Percentiles rank a stretch among this genome's conserved stretches.
These are phyloP conservation scores for Sporobolomyces phaffii DNA, from an alignment of 768 basidiomycete species.

Conservation along the genomic window DNA sequence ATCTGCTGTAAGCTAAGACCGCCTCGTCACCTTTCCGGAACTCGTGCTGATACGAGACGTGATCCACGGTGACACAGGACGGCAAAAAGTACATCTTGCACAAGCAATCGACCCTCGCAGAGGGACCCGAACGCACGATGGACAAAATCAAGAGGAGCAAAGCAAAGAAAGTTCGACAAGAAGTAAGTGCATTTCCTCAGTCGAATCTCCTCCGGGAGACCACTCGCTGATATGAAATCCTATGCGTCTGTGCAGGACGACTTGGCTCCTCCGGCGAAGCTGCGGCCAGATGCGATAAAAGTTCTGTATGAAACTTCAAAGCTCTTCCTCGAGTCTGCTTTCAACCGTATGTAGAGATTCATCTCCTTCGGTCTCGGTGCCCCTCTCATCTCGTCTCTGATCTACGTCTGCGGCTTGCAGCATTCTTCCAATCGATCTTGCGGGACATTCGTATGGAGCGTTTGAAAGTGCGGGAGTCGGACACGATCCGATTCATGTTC, in stretches of 20 bases:
- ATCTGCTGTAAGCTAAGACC: slow-evolving; percentile 47
- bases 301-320: slow-evolving; percentile 62
- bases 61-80: too few species aligned
- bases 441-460: slow-evolving; percentile 92
- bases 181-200: slow-evolving; percentile 1
- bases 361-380: too few species aligned
- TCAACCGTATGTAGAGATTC: slow-evolving; percentile 82
- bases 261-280: slow-evolving; percentile 42
- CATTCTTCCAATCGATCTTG: slow-evolving; percentile 74
- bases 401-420: too few species aligned
- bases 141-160: slow-evolving; percentile 63
- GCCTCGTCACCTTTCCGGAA: too few species aligned
- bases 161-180: slow-evolving; percentile 53
- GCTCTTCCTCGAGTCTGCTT: slow-evolving; percentile 72
- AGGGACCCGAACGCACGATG: slow-evolving; percentile 62
- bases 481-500: slow-evolving; percentile 79
- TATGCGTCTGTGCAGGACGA: slow-evolving; percentile 33
- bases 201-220: neutral
- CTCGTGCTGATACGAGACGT: too few species aligned
- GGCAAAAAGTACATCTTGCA: slow-evolving; percentile 61
- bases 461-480: slow-evolving; percentile 87
- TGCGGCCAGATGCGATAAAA: slow-evolving; percentile 46
- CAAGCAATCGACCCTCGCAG: slow-evolving; percentile 70
- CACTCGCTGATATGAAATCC: neutral
- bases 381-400: too few species aligned